These are phyloP conservation scores for Podaxis sp. DNA, from an alignment of 768 basidiomycete genomes.

Conservation along the genomic window DNA sequence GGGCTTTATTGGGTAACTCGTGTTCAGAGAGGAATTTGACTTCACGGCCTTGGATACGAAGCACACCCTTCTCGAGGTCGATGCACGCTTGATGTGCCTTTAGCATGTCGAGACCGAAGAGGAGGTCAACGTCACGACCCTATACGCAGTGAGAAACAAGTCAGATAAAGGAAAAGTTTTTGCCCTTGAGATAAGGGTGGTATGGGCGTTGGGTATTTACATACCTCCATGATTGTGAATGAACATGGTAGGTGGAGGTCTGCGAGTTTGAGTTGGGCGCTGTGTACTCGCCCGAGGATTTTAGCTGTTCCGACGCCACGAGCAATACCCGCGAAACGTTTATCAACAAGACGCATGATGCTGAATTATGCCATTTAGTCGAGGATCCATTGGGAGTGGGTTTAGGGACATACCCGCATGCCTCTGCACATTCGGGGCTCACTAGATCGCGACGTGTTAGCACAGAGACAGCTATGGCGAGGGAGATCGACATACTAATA, in stretches of 20 bases:
- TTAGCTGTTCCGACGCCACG: constrained; percentile 92
- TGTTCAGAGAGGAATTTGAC: constrained; percentile 91
- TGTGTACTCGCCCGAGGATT: constrained; percentile 93
- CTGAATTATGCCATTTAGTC: constrained; percentile 33
- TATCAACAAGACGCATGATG: constrained; percentile 92
- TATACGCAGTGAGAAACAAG: constrained; percentile 24
- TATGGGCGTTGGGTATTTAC: constrained; percentile 13
- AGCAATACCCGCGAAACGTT: constrained; percentile 85
- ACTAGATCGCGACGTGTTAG: constrained; percentile 44
- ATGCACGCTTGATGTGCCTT: constrained; percentile 97
- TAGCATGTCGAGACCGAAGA: constrained; percentile 99
- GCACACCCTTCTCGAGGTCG: constrained; percentile 84
- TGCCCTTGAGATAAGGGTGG: background rate
- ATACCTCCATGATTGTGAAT: constrained; percentile 93
- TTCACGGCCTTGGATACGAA: constrained; percentile 91
- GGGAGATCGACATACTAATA: constrained; percentile 66
- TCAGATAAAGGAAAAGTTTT: background rate
- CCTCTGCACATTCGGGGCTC: constrained; percentile 89
- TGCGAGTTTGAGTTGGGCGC: constrained; percentile 85
- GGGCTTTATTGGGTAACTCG: constrained; percentile 84
- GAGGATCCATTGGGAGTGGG: background rate
- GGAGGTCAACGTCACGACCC: constrained; percentile 92
- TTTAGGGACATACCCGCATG: constrained; percentile 66
- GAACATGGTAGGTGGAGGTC: constrained; percentile 86
- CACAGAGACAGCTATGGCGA: background rate